Percentiles rank a stretch among this genome's conserved stretches.
Evolutionary conservation across 352 stramenopile genomes (phyloP).

Genomic region (Phytophthora fragariae): DNA sequence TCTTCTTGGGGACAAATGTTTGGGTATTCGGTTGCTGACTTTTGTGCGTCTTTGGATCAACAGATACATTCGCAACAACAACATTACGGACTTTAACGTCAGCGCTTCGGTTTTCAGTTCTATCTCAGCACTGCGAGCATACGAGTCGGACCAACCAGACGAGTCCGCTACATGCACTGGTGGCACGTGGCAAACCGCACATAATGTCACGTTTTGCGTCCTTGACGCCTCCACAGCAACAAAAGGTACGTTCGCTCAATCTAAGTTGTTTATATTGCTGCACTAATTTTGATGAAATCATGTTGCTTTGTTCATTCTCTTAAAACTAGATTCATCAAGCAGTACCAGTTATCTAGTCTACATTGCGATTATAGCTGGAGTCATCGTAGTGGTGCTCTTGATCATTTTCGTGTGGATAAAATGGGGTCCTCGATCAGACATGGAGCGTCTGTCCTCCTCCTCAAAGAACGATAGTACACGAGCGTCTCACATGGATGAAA

Average conservation of each 20-base stretch:
- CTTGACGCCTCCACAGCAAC: slow-evolving; percentile 11
- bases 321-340: slow-evolving; percentile 21
- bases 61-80: slow-evolving; percentile 49
- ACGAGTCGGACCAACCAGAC: slow-evolving; percentile 35
- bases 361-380: slow-evolving; percentile 23
- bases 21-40: not conserved
- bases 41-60: not conserved
- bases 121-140: slow-evolving; percentile 27
- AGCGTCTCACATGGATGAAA: slow-evolving; percentile 24
- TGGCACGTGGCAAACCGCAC: slow-evolving; percentile 35
- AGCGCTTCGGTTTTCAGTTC: slow-evolving; percentile 19
- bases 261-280: not conserved
- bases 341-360: slow-evolving; percentile 29
- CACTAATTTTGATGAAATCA: not conserved
- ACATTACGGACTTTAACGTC: slow-evolving; percentile 47
- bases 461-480: slow-evolving; percentile 30
- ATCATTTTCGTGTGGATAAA: slow-evolving; percentile 39
- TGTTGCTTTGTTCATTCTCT: not conserved
- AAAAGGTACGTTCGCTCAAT: slow-evolving; percentile 15
- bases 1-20: not conserved
- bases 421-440: slow-evolving; percentile 8
- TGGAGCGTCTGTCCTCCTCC: slow-evolving; percentile 29
- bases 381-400: slow-evolving; percentile 22
- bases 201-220: slow-evolving; percentile 46
- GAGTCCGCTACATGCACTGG: slow-evolving; percentile 26